Evolutionary conservation across 2,329 filamentous ascomycete genomes (phyloP), one percentile per base, ranked within the genome.

Genomic region (Elsinoe batatas): DNA sequence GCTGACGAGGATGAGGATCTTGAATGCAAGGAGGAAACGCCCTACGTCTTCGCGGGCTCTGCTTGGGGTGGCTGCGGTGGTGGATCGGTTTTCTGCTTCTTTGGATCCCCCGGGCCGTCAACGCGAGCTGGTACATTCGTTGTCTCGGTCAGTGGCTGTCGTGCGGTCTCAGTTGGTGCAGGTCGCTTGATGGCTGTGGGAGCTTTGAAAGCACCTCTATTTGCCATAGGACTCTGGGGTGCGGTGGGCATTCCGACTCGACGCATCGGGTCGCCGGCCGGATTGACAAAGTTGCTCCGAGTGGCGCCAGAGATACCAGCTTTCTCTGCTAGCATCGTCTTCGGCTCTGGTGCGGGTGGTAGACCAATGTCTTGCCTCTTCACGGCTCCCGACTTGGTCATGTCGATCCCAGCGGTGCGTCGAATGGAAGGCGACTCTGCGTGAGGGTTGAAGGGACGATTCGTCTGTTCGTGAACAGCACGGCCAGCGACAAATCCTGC

Each of bases 371-470:
- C 62, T 38, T 74, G 76, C 59, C 78, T 79, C 3, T 78, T 79
- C 1, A 95, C 72, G 0, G 90, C 88, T 53, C 85, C 84, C 3
- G 87, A 91, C 53, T 81, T 84, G 18, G 74, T 82, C 65, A 94
- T 88, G 64, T 96, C 89, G 37, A 96, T 79, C 2, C 91, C 91
- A 0, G 87, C 86, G 0, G 91, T 96, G 67, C 91, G 91, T 59
- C 88, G 82, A 65, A 95, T 90, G 0, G 90, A 93, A 0, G 91
- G 90, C 59, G 71, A 75, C 50, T 77, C 74, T 11, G 66, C 71
- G 54, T 76, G 70, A 3, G 74, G 74, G 44, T 78, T 75, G 66
- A 77, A 78, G 0, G 70, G 70, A 15, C 61, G 59, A 26, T 67
- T 58, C 12, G 64, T 58, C 15, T 60, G 58, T 1, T 59, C 50